These are phyloP conservation scores for Thalia dealbata DNA, from an alignment of 176 grass and related monocot species.

Conservation along the genomic window DNA sequence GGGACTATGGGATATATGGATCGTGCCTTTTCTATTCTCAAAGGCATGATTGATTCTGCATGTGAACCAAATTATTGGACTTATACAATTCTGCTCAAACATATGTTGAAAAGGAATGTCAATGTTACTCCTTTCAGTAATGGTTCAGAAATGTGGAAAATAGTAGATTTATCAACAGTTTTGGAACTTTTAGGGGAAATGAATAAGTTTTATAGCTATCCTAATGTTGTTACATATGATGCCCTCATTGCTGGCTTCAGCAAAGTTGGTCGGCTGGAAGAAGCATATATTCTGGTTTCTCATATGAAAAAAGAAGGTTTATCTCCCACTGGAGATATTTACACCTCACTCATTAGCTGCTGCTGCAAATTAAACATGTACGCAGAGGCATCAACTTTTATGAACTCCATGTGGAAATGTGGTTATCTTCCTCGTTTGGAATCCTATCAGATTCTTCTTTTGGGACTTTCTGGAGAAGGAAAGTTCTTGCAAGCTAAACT, in stretches of 20 bases:
- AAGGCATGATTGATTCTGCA: conserved; percentile 38
- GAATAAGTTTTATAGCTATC: conserved; percentile 19
- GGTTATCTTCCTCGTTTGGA: conserved; percentile 42
- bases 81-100: conserved; percentile 42
- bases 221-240: conserved; percentile 28
- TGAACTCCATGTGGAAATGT: conserved; percentile 33
- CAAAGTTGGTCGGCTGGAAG: conserved; percentile 31
- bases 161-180: conserved; percentile 31
- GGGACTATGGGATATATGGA: conserved; percentile 35
- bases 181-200: conserved; percentile 37
- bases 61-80: conserved; percentile 37
- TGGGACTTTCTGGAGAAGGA: conserved; percentile 36
- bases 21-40: conserved; percentile 33
- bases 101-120: conserved; percentile 32
- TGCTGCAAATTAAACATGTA: conserved; percentile 46
- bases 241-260: conserved; percentile 33
- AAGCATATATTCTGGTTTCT: conserved; percentile 37
- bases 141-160: conserved; percentile 31
- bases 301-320: conserved; percentile 36
- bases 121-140: conserved; percentile 2
- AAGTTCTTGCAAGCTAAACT: conserved; percentile 33
- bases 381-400: conserved; percentile 27
- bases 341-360: conserved; percentile 27
- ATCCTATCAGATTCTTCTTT: conserved; percentile 46
- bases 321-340: conserved; percentile 34